Evolutionary conservation across 2,329 filamentous ascomycete genomes (phyloP).

Genomic region (Dactylellina haptotyla): DNA sequence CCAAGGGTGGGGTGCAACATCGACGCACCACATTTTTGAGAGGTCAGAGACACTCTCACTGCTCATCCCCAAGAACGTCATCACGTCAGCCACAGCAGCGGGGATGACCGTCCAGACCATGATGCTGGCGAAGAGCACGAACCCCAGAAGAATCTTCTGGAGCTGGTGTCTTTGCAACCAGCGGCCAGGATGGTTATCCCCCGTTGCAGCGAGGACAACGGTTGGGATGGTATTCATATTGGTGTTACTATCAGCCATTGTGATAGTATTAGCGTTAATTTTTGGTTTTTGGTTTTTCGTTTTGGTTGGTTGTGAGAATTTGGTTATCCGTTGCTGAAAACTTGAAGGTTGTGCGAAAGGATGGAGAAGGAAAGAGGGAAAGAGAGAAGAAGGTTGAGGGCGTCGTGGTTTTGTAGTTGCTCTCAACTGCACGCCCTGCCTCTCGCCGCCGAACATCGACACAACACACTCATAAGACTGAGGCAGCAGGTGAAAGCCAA

Average conservation of each 20-base stretch:
- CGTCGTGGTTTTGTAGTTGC: too few relatives aligned
- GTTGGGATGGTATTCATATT: background rate
- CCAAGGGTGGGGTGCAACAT: constrained; percentile 11
- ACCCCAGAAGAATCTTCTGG: background rate
- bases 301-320: background rate
- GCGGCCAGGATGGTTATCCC: background rate
- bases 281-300: constrained; percentile 1
- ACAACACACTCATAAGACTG: too few relatives aligned
- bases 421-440: too few relatives aligned
- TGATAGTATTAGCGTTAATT: background rate
- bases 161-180: constrained; percentile 7
- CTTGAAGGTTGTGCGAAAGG: constrained; percentile 14
- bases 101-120: constrained; percentile 5
- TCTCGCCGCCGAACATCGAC: background rate
- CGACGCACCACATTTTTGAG: constrained; percentile 3
- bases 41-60: constrained; percentile 9
- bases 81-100: background rate
- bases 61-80: constrained; percentile 3
- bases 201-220: background rate
- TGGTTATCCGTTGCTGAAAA: constrained; percentile 35
- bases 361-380: constrained; percentile 30
- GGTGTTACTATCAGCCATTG: background rate
- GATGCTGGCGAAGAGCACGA: background rate
- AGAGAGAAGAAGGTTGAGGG: background rate
- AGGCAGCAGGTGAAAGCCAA: too few relatives aligned